A percentile compares a stretch with the other conserved stretches of the same genome.
These are phyloP conservation scores for Bretschneidera sinensis DNA, from an alignment of 345 rosid genomes.

Conservation along the genomic window DNA sequence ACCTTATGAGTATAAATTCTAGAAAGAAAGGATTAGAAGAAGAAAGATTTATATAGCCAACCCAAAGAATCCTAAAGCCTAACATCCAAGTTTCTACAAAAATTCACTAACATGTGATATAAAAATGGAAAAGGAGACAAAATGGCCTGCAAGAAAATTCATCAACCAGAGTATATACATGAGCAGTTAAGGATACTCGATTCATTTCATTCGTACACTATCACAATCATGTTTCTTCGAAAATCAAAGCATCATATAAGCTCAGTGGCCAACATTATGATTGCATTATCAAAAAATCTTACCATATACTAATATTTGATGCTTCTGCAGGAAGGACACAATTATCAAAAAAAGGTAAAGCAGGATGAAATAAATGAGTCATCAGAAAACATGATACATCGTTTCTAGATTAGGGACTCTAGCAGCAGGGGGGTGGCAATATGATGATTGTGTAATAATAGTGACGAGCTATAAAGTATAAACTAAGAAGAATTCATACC, in stretches of 20 bases:
- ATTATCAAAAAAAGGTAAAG: background rate
- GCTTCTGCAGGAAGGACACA: background rate
- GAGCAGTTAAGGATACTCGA: too few species aligned
- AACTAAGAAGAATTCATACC: slow-evolving; percentile 32
- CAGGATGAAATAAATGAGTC: background rate
- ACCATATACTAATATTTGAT: background rate
- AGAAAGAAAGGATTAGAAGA: too few species aligned
- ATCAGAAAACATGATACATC: background rate
- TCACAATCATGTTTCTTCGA: background rate
- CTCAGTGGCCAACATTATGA: too few species aligned
- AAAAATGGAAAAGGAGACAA: background rate
- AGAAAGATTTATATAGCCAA: too few species aligned
- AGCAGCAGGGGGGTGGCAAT: too few species aligned
- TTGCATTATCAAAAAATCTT: too few species aligned
- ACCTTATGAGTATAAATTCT: too few species aligned
- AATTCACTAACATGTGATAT: background rate
- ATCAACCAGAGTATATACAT: too few species aligned
- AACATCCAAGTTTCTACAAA: background rate
- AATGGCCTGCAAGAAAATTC: background rate
- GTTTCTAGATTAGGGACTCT: too few species aligned
- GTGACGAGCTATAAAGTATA: too few species aligned
- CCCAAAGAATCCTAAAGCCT: too few species aligned
- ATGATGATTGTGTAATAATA: too few species aligned
- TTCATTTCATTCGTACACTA: background rate
- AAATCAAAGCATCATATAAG: background rate